Percentiles rank a stretch among this genome's conserved stretches.
These are phyloP conservation scores for Hypericum perforatum DNA, from an alignment of 345 rosid species.

Conservation along the genomic window DNA sequence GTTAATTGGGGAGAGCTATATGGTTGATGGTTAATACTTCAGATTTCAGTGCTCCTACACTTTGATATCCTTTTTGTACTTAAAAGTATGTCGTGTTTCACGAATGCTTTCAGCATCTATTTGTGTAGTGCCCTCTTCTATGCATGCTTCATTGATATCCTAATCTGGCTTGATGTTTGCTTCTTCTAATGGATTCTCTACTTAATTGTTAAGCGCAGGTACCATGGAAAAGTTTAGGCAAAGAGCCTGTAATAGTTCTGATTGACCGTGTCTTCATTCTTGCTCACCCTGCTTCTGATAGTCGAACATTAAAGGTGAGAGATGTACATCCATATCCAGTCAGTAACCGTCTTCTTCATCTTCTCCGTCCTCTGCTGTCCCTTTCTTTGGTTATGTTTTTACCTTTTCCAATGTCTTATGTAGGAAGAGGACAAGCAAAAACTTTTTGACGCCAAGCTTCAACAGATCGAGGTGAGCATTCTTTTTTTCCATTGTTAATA, in stretches of 20 bases:
- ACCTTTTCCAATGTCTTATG: slow-evolving; percentile 10
- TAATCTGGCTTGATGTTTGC: slow-evolving; percentile 1
- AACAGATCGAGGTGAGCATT: slow-evolving; percentile 75
- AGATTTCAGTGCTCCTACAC: no score
- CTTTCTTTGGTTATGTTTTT: slow-evolving; percentile 5
- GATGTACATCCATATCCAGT: neutral
- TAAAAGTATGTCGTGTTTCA: no score
- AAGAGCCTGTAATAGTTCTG: slow-evolving; percentile 91
- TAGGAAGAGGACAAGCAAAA: slow-evolving; percentile 85
- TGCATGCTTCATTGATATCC: neutral
- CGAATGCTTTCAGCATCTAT: no score
- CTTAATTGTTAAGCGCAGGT: slow-evolving; percentile 37
- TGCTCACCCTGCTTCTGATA: slow-evolving; percentile 68
- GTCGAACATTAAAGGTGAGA: slow-evolving; percentile 47
- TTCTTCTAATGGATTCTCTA: slow-evolving; percentile 1
- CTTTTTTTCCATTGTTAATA: neutral
- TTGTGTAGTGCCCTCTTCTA: no score
- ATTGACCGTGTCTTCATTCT: slow-evolving; percentile 88
- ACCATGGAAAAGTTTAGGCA: slow-evolving; percentile 97
- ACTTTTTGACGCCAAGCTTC: slow-evolving; percentile 80
- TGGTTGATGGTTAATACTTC: no score
- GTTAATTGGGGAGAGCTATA: no score
- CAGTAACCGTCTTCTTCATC: neutral
- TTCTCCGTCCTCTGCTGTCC: slow-evolving; percentile 6
- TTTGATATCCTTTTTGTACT: no score